Base-by-base conservation (phyloP, 1,139 yeast genomes). In the Sugiyamaella paludigena region DNA sequence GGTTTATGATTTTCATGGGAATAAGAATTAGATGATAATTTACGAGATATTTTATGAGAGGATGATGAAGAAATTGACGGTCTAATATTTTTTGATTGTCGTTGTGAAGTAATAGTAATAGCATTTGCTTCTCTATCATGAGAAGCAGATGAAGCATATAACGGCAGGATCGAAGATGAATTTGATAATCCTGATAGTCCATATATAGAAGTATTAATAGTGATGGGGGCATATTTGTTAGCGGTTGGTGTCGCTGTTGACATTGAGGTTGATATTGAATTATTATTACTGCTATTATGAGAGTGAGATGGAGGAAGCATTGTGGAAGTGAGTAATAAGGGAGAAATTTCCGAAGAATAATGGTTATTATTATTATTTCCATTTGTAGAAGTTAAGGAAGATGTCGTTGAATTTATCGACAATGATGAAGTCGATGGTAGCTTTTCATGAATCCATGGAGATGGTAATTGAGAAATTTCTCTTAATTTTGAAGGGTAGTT, bases 401-500 rank as follows among this genome's bases (percentile, higher is more conserved):
- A 37, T 13, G 47, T 33, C 39, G 45, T 43, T 38, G 48, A 36
- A 13, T 19, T 40, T 26, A 48, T 45, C 2, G 44, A 1, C 36
- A 42, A 37, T 48, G 36, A 44, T 35, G 43, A 50, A 31, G 46
- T 36, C 31, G 51, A 15, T 32, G 42, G 47, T 28, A 48, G 35
- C 30, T 36, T 39, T 33, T 46, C 37, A 32, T 52, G 52, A 15
- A 45, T 42, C 37, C 48, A 44, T 11, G 56, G 56, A 37, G 30
- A 40, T 31, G 52, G 41, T 34, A 44, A 44, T 47, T 53, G 58
- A 12, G 60, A 44, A 24, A 59, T 52, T 49, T 60, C 62, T 36
- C 50, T 49, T 26, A 58, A 49, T 43, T 57, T 60, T 12, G 52
- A 48, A 9, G 63, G 63, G 15, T 57, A 59, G 45, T 57, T 57